Evolutionary conservation across 352 stramenopile species (phyloP).

Genomic region (Pythium pectinolyticum): DNA sequence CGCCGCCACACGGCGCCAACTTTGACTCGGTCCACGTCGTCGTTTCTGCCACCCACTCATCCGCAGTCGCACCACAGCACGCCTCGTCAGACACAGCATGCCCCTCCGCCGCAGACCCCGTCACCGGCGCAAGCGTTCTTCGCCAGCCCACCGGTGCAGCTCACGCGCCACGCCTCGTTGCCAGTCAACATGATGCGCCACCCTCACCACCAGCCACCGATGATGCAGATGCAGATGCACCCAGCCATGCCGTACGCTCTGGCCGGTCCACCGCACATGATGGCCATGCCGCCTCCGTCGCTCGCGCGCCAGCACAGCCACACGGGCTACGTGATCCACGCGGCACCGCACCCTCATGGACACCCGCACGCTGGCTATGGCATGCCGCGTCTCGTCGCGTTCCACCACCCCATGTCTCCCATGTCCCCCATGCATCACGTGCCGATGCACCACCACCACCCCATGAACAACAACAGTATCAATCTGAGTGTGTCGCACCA

Average conservation of each 20-base stretch:
- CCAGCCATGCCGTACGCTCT: constrained; percentile 38
- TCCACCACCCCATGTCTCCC: constrained; percentile 26
- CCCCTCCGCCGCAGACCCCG: constrained; percentile 17
- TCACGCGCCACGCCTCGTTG: constrained; percentile 72
- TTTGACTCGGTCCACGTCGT: constrained; percentile 18
- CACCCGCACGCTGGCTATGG: constrained; percentile 24
- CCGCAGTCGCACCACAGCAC: constrained; percentile 17
- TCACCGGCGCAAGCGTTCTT: constrained; percentile 32
- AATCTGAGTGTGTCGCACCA: constrained; percentile 67
- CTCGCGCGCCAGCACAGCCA: constrained; percentile 69
- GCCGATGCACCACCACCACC: constrained; percentile 31
- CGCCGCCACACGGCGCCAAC: constrained; percentile 22
- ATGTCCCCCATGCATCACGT: constrained; percentile 20
- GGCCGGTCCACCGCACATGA: constrained; percentile 18
- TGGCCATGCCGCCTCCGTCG: constrained; percentile 31
- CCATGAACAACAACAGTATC: constrained; percentile 37
- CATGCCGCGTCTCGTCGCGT: constrained; percentile 23
- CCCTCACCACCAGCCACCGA: constrained; percentile 28
- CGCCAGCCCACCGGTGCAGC: constrained; percentile 44
- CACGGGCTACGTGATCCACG: constrained; percentile 51
- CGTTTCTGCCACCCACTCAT: constrained; percentile 25
- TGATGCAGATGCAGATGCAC: constrained; percentile 29
- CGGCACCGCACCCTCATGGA: constrained; percentile 29
- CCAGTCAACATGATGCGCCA: constrained; percentile 53
- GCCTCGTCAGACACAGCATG: constrained; percentile 38